phyloP scores from a whole-genome alignment of 169 alveolate genomes.

The Plasmodium cynomolgi region DNA sequence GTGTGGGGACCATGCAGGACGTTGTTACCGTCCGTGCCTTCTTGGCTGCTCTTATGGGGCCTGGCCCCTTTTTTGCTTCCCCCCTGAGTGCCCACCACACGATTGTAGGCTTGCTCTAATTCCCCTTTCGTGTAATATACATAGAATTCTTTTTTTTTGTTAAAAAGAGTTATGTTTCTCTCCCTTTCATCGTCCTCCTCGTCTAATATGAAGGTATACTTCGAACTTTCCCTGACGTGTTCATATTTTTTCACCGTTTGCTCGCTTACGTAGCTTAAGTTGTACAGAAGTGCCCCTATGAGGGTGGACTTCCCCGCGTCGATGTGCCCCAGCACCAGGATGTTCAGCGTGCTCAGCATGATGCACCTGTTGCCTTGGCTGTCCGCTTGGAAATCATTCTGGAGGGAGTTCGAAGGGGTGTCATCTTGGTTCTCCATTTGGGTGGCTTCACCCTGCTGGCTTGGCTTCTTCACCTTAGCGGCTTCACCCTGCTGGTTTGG shows the following conservation, averaged over 20 bases:
- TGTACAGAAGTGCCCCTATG: constrained; percentile 76
- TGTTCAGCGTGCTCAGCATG: constrained; percentile 76
- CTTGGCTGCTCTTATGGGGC: background rate
- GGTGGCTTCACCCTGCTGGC: background rate
- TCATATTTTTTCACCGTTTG: constrained; percentile 68
- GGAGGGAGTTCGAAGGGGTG: background rate
- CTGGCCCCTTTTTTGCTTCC: background rate
- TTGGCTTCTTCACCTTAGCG: background rate
- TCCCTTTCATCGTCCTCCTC: constrained; percentile 85
- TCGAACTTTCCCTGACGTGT: constrained; percentile 47
- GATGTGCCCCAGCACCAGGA: constrained; percentile 83
- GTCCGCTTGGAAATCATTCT: background rate
- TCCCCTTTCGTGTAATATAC: constrained; percentile 52
- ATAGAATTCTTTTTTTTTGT: constrained; percentile 57
- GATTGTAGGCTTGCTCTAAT: constrained; percentile 1
- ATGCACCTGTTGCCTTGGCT: constrained; percentile 25
- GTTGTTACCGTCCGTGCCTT: background rate
- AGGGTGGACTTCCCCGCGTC: constrained; percentile 87
- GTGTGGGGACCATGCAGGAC: constrained; percentile 3
- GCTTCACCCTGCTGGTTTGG: background rate
- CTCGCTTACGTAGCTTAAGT: constrained; percentile 59
- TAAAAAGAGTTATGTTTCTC: constrained; percentile 80
- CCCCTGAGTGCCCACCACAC: background rate
- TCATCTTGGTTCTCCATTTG: background rate
- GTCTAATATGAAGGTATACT: constrained; percentile 80